phyloP scores from a whole-genome alignment of 202 grass and related monocot genomes.

The Cymbopogon flexuosus region DNA sequence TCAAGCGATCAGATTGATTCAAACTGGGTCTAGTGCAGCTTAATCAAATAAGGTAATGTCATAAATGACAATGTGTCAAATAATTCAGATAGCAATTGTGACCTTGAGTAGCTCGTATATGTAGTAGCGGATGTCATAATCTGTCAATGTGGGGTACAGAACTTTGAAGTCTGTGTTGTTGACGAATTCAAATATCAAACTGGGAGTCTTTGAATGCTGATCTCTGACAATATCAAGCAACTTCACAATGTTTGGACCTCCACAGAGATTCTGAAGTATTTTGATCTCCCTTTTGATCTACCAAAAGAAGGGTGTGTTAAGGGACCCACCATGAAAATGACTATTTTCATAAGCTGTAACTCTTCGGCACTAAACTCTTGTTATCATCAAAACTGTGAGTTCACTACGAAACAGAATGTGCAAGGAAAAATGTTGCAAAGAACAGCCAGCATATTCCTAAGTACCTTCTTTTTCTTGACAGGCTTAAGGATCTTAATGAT shows the following conservation, averaged over 20 bases:
- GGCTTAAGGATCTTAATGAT: conserved; percentile 99
- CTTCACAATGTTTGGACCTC: conserved; percentile 88
- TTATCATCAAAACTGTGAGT: neutral
- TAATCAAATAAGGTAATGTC: neutral
- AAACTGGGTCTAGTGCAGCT: neutral
- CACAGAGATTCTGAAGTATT: conserved; percentile 97
- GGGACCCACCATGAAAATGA: neutral
- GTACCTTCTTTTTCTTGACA: conserved; percentile 99
- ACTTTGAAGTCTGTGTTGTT: conserved; percentile 99
- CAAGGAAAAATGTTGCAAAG: conserved; percentile 13
- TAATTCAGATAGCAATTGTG: conserved; percentile 9
- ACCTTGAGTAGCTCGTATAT: conserved; percentile 98
- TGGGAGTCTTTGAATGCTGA: conserved; percentile 89
- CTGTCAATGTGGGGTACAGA: conserved; percentile 78
- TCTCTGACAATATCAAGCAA: conserved; percentile 92
- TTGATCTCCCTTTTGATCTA: conserved; percentile 99
- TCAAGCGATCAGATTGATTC: neutral
- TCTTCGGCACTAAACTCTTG: neutral
- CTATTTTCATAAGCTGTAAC: neutral
- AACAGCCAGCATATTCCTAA: neutral
- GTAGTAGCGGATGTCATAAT: conserved; percentile 99
- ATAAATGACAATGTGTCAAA: conserved; percentile 4
- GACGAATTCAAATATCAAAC: conserved; percentile 90
- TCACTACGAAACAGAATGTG: neutral
- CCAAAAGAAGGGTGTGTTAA: conserved; percentile 30